Conservation (phyloP, 345 rosid species). For the Syzygium grande region DNA sequence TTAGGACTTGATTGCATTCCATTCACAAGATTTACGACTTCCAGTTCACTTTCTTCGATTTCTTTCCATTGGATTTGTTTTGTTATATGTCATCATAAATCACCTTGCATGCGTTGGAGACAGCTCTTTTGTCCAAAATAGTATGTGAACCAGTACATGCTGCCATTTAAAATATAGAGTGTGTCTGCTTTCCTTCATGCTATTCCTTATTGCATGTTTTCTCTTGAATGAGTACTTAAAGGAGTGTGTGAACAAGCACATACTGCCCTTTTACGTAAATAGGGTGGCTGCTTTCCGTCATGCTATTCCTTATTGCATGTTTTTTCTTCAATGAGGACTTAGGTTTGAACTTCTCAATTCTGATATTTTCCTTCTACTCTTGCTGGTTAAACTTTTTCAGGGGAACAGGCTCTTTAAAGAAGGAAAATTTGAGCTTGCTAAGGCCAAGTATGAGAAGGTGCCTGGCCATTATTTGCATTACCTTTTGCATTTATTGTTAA, state of each 20-base stretch:
- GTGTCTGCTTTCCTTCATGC: neutral
- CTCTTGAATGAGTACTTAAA: neutral
- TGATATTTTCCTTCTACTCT: neutral
- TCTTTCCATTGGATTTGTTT: neutral
- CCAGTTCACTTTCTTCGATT: neutral
- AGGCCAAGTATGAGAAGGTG: constrained; percentile 96
- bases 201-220: neutral
- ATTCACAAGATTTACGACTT: neutral
- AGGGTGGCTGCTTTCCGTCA: neutral
- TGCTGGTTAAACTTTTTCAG: constrained; percentile 29
- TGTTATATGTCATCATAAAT: neutral
- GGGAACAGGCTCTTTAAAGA: constrained; percentile 95
- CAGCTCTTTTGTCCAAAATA: neutral
- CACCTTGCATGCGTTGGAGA: neutral
- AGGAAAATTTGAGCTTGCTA: constrained; percentile 93
- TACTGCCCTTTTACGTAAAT: neutral
- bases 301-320: neutral
- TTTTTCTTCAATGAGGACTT: neutral
- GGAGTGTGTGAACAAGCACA: neutral
- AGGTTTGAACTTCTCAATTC: neutral
- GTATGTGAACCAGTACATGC: neutral
- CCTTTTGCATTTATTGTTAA: neutral
- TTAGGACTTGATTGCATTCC: neutral
- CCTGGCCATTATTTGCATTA: neutral
- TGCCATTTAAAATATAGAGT: neutral